Evolutionary conservation across 495 filamentous ascomycete genomes (phyloP).

Genomic region (Penicillium desertorum): DNA sequence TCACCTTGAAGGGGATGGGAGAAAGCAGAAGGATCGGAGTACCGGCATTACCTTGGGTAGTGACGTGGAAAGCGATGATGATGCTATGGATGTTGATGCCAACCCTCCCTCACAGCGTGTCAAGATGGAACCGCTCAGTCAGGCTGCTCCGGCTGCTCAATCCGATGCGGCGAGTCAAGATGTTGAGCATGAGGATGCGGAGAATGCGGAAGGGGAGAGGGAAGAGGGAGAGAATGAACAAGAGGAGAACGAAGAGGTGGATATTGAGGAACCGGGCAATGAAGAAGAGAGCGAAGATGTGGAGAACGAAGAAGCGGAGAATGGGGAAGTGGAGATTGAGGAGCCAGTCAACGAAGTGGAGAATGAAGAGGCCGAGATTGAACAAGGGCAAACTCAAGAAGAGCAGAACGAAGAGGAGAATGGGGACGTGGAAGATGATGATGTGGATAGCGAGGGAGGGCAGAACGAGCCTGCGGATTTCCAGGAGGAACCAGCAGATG

Average conservation of each 20-base stretch:
- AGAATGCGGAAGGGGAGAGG: background rate
- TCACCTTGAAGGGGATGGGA: conserved; percentile 25
- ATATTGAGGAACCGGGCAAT: background rate
- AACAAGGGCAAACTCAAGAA: background rate
- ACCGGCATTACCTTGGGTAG: conserved; percentile 23
- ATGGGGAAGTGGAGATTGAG: background rate
- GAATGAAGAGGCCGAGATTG: background rate
- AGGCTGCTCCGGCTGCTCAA: background rate
- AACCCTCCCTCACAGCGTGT: conserved; percentile 6
- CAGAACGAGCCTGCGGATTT: background rate
- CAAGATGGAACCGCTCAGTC: conserved; percentile 7
- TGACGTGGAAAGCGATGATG: conserved; percentile 21
- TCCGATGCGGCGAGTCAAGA: conserved; percentile 4
- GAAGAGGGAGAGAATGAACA: background rate
- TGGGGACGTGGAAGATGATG: background rate
- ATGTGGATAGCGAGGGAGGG: too few species aligned
- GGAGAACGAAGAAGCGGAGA: background rate
- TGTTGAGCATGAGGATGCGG: conserved; percentile 1
- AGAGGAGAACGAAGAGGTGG: background rate
- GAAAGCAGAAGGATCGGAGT: conserved; percentile 4
- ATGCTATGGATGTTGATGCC: conserved; percentile 29
- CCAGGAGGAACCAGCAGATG: background rate
- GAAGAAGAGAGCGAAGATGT: background rate
- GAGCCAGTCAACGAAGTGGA: background rate
- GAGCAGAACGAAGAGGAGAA: background rate